A percentile compares a stretch with the other conserved stretches of the same genome.
Evolutionary conservation across 768 basidiomycete species (phyloP).

Genomic region (Agaricus sinodeliciosus): DNA sequence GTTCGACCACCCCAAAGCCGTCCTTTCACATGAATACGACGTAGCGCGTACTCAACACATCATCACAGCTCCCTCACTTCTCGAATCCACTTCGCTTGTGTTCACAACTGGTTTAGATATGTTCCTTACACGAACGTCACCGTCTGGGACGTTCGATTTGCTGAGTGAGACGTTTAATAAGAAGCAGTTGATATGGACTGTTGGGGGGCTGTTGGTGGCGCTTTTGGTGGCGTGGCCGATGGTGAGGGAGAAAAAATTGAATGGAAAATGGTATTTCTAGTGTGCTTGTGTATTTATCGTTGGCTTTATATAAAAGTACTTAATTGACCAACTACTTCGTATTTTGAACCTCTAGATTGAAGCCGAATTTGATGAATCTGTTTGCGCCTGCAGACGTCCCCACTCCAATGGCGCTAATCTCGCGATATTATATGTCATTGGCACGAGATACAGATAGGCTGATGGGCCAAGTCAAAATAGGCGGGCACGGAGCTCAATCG

Average conservation of each 20-base stretch:
- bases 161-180: conserved; percentile 93
- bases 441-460: no score
- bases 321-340: no score
- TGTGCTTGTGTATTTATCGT: background rate
- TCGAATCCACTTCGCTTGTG: conserved; percentile 90
- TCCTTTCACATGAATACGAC: conserved; percentile 45
- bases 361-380: no score
- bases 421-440: no score
- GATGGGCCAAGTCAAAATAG: no score
- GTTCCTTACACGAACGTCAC: conserved; percentile 79
- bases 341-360: no score
- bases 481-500: no score
- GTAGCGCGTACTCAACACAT: conserved; percentile 65
- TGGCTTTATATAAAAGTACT: background rate
- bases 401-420: no score
- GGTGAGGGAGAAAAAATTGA: conserved; percentile 59
- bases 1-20: conserved; percentile 56
- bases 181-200: conserved; percentile 79
- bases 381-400: no score
- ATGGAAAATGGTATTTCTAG: conserved; percentile 68
- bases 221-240: conserved; percentile 81
- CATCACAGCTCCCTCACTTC: conserved; percentile 71
- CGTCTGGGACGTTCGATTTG: conserved; percentile 89
- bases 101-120: conserved; percentile 86
- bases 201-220: conserved; percentile 63